phyloP scores from a whole-genome alignment of 2,329 filamentous ascomycete genomes.

The Myriosclerotinia duriaeana region DNA sequence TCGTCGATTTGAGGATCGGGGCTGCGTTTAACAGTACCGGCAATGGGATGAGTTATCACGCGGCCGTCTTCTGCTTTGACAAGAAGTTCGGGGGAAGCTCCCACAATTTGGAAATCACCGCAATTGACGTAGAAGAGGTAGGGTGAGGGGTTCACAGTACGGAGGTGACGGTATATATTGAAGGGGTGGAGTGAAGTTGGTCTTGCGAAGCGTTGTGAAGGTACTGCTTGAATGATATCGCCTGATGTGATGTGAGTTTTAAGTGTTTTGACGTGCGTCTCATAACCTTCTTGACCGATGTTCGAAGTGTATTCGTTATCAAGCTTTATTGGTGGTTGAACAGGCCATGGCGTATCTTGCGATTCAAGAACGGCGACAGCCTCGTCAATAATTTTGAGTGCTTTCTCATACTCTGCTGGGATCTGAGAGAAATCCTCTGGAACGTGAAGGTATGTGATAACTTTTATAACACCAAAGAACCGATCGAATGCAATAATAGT shows the following conservation, averaged over 20 bases:
- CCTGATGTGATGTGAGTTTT: constrained; percentile 90
- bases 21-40: constrained; percentile 89
- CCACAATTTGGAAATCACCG: constrained; percentile 88
- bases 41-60: constrained; percentile 95
- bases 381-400: constrained; percentile 60
- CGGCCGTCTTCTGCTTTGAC: constrained; percentile 85
- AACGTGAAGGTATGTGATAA: constrained; percentile 85
- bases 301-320: constrained; percentile 86
- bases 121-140: constrained; percentile 97
- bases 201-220: constrained; percentile 86
- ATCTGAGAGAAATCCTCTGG: constrained; percentile 58
- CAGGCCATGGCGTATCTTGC: constrained; percentile 73
- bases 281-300: constrained; percentile 84
- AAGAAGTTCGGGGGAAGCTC: constrained; percentile 89
- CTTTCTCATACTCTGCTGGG: constrained; percentile 67
- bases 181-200: constrained; percentile 92
- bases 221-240: constrained; percentile 97
- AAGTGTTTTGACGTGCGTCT: constrained; percentile 78
- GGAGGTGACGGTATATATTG: constrained; percentile 94
- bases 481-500: constrained; percentile 93
- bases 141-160: constrained; percentile 95
- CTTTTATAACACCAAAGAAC: constrained; percentile 88
- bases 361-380: constrained; percentile 71
- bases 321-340: constrained; percentile 69
- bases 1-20: constrained; percentile 79